A percentile compares a stretch with the other conserved stretches of the same genome.
phyloP scores from a whole-genome alignment of 805 yeast species.

The Pichia cephalocereana region DNA sequence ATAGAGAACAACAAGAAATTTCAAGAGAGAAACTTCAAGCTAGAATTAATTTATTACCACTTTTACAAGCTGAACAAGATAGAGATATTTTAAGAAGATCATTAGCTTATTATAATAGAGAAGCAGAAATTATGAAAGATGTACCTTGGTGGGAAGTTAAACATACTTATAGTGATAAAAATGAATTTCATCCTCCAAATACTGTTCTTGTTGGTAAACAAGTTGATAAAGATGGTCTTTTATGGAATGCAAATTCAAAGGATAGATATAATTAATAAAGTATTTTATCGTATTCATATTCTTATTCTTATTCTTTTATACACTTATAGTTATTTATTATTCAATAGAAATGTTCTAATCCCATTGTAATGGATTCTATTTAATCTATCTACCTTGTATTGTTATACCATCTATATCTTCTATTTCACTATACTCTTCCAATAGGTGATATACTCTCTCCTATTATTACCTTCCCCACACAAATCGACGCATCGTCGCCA shows the following conservation, averaged over 20 bases:
- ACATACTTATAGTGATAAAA: conserved; percentile 27
- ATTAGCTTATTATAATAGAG: conserved; percentile 56
- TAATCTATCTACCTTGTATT: no score
- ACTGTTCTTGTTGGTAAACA: conserved; percentile 28
- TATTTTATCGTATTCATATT: no score
- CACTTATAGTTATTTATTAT: neutral
- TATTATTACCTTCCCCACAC: no score
- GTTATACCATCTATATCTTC: no score
- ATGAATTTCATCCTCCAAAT: conserved; percentile 29
- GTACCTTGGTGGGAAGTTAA: conserved; percentile 56
- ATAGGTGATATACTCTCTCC: no score
- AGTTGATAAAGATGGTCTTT: conserved; percentile 22
- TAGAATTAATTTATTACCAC: conserved; percentile 61
- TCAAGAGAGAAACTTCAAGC: conserved; percentile 72
- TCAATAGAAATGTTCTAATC: neutral
- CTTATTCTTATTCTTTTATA: neutral
- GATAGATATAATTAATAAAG: conserved; percentile 16
- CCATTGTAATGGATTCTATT: no score
- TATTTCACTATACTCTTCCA: no score
- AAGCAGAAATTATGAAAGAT: conserved; percentile 55
- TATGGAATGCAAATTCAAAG: conserved; percentile 24
- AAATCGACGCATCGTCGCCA: no score
- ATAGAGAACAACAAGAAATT: conserved; percentile 67
- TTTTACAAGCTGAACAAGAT: conserved; percentile 75
- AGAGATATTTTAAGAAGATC: conserved; percentile 68